Base-by-base conservation (phyloP, 2,329 filamentous ascomycete genomes). In the Cercospora zeae-maydis region DNA sequence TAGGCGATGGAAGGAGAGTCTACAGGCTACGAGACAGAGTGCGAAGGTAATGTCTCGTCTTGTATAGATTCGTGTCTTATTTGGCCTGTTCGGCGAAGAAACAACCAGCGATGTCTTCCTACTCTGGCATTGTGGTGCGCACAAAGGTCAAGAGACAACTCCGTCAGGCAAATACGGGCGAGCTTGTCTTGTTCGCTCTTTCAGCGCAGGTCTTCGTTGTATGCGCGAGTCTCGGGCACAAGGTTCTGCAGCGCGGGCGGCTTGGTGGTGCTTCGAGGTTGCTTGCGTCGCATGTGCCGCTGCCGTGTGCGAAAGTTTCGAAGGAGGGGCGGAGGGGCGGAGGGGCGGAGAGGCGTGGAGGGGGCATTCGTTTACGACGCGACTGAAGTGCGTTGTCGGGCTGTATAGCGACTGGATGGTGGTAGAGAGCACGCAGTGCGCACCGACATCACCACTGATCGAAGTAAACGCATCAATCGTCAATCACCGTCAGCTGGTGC, bases 81-180 rank as follows among this genome's bases (percentile, higher is more conserved):
- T 37, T 59, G 57, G 45, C 57, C 45, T 30, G 16, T 49, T 52
- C 27, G 31, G 57, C 57, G 57, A 36, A 33, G 57, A 59, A 59
- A 51, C 57, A 19, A 52, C 57, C 57, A 59, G 57, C 57, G 45
- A 36, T 19, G 16, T 19, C 45, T 33, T 59, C 34, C 39, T 37
- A 33, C 33, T 59, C 16, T 24, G 16, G 27, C 57, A 49, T 61
- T 49, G 51, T 55, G 49, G 52, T 19, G 37, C 52, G n/a, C 49
- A 56, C 59, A 61, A 61, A 61, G 59, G 31, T 33, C 31, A 42
- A 54, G 33, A 49, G 34, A 53, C 21, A 36, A 19, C 27, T 62
- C 58, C 61, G 27, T 14, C 9, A 19, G 14, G 54, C 45, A 51
- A 54, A 31, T 52, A 34, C 21, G 36, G 42, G 54, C 9, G 51